Evolutionary conservation across 2,329 filamentous ascomycete species (phyloP).

Genomic region (Calonectria ilicicola): DNA sequence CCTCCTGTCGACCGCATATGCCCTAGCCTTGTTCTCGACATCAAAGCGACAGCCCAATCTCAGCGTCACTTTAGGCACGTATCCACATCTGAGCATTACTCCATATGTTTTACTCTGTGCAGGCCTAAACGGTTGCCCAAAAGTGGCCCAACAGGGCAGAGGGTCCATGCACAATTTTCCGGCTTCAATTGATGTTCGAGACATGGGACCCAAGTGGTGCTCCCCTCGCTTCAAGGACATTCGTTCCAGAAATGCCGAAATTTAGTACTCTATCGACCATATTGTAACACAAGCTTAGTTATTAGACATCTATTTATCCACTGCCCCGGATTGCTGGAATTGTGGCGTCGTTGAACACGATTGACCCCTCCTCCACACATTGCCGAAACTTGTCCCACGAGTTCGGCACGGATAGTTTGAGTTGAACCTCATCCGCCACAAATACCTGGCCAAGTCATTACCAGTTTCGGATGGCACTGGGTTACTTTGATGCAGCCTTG

Average conservation of each 20-base stretch:
- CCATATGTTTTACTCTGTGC: neutral
- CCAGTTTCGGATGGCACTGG: neutral
- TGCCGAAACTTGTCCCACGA: neutral
- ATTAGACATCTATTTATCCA: neutral
- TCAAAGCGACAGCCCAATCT: slow-evolving; percentile 5
- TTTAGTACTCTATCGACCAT: neutral
- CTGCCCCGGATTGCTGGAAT: neutral
- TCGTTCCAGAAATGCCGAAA: slow-evolving; percentile 5
- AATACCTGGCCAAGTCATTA: neutral
- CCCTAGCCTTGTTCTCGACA: neutral
- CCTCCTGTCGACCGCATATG: neutral
- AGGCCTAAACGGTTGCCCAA: slow-evolving; percentile 3
- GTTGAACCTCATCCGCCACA: neutral
- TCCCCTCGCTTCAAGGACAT: slow-evolving; percentile 8
- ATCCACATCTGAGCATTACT: neutral
- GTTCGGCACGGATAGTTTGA: neutral
- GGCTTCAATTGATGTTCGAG: neutral
- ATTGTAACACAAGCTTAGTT: neutral
- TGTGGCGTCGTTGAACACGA: slow-evolving; percentile 9
- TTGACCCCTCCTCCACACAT: neutral
- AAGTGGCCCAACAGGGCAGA: neutral
- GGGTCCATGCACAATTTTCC: slow-evolving; percentile 11
- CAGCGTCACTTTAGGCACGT: neutral
- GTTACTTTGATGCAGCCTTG: neutral
- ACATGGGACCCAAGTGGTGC: slow-evolving; percentile 10